Percentiles rank a stretch among this genome's conserved stretches.
Evolutionary conservation across 164 flowering plant species (phyloP).

Genomic region (Nelumbo lutea): DNA sequence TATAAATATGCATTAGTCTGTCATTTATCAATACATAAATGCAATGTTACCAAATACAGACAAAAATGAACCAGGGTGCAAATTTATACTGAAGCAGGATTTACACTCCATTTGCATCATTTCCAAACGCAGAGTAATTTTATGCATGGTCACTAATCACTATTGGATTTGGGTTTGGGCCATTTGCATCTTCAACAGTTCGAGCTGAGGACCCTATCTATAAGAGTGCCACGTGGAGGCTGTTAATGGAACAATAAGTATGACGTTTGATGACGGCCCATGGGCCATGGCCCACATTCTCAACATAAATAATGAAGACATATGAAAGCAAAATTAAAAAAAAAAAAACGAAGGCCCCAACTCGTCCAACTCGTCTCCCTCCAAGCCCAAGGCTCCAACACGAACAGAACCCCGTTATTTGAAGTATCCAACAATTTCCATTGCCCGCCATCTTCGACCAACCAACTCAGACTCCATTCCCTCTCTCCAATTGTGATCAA

Average conservation of each 20-base stretch:
- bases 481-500: conserved; percentile 4
- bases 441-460: conserved; percentile 2
- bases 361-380: neutral
- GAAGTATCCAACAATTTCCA: neutral
- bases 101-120: too few relatives aligned
- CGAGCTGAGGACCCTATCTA: too few relatives aligned
- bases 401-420: conserved; percentile 6
- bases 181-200: too few relatives aligned
- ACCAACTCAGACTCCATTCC: neutral
- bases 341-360: neutral
- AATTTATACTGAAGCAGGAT: too few relatives aligned
- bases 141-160: too few relatives aligned
- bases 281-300: neutral
- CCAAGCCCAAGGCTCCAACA: conserved; percentile 3
- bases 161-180: too few relatives aligned
- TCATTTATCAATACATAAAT: too few relatives aligned
- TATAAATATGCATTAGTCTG: too few relatives aligned
- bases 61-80: too few relatives aligned
- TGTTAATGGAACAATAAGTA: neutral
- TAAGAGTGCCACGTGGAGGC: neutral
- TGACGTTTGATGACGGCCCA: neutral
- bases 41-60: too few relatives aligned
- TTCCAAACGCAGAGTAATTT: too few relatives aligned
- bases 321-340: too few relatives aligned
- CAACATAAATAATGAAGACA: neutral